Base-by-base conservation (phyloP, 2,329 filamentous ascomycete genomes). In the Tolypocladium sp. region DNA sequence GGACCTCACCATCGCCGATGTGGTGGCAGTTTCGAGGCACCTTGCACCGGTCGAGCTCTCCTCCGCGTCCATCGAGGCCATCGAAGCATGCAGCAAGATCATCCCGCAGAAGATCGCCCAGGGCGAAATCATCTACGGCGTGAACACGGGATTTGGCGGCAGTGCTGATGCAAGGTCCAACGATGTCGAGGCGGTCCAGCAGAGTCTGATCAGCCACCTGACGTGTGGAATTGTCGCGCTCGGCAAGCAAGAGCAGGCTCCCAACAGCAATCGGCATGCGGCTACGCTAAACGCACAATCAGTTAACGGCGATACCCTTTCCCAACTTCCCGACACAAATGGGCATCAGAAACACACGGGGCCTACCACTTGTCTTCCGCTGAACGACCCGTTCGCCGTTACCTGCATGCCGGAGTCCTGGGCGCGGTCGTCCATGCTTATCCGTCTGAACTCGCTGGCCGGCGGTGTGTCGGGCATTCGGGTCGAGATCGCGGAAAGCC, bases 61-160 rank as follows among this genome's bases (percentile, higher is more conserved):
- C 42, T n/a, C 33, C 27, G 56, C 49, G 30, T 37, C 56, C 22
- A 17, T 37, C 20, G 17, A 35, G 27, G 27, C 56, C 10, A 38
- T 57, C 9, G 41, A 20, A 30, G 42, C 44, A 35, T 20, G 22
- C 41, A n/a, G 33, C 27, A 40, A 56, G 22, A 53, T 58, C 37
- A 25, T 60, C 20, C 35, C 41, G 10, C 38, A 57, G 22, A 60
- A 52, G 17, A 51, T 62, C n/a, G 54, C 38, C 30, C 37, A 60
- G 40, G 60, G 60, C 17, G 58, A 60, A 6, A 37, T 60, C 56
- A 57, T 62, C 59, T 68, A 59, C 70, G 77, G 78, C 13, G 75
- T 81, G n/a, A 82, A 77, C 59, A 83, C 80, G 12, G 80, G 80
- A 1, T 82, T 81, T 61, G 80, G 80, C 25, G 80, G 79, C 52